Base-by-base conservation (phyloP, 495 filamentous ascomycete species). In the Trypethelium eluteriae region DNA sequence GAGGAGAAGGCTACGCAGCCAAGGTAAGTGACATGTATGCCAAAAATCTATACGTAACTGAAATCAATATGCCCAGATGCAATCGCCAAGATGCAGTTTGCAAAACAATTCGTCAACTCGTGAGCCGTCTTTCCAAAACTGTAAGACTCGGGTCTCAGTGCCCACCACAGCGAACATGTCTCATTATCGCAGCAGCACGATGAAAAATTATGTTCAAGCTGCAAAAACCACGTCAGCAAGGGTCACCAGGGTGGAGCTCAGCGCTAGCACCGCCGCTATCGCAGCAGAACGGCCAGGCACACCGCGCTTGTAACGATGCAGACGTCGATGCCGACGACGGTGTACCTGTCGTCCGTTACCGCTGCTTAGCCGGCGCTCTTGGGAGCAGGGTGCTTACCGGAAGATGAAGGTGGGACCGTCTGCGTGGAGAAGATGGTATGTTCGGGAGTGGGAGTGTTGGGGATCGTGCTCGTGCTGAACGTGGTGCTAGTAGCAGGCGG, bases 231-330 rank as follows among this genome's bases (percentile, higher is more conserved):
- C 3, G 36, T 59, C 32, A 59, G 53, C 53, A 59, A 59, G 53
- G 53, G 32, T 59, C 53, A 36, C 53, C 53, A 34, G 53, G 53
- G 2, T 59, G 53, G 32, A 59, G 53, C 32, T 59, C 53, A 5
- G 53, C 53, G 32, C 53, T 59, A 7, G 53, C 11, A 18, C 53
- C 53, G 2, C 53, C 53, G 36, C 53, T 36, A 36, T 59, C 36
- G 53, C 53, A 59, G 53, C 53, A 59, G 53, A 59, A 59, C 53
- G 53, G 53, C 53, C 53, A 59, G 53, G 53, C 36, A 2, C 53
- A 59, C 32, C 53, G 53, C 32, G 53, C 53, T 32, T 59, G 53
- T 4, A 59, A 32, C 53, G 53, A 59, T 18, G 53, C 53, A 34
- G 53, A 59, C 32, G 53, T 35, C 53, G 53, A 59, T 18, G 53